Percentiles rank a stretch among this genome's conserved stretches.
phyloP scores from a whole-genome alignment of 805 yeast genomes.

The Hanseniaspora singularis region DNA sequence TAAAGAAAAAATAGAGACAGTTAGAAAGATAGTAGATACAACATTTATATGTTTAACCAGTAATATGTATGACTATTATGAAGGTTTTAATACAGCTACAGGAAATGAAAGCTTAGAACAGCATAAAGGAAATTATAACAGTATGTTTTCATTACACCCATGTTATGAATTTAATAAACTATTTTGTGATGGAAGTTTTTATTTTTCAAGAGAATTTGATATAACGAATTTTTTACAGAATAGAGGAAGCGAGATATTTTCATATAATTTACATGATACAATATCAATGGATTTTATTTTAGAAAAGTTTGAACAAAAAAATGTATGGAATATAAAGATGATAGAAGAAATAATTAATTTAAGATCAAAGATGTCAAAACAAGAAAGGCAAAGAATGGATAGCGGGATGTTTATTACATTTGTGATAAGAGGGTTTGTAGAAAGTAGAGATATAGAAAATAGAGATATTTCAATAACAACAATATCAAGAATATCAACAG shows the following conservation, averaged over 20 bases:
- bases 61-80: constrained; percentile 38
- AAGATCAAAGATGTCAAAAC: constrained; percentile 51
- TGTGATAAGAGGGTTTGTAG: constrained; percentile 84
- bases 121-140: too few relatives aligned
- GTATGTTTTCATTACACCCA: constrained; percentile 68
- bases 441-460: constrained; percentile 35
- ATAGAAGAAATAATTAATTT: constrained; percentile 65
- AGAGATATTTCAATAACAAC: constrained; percentile 43
- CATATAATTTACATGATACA: not conserved
- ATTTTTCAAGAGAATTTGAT: constrained; percentile 82
- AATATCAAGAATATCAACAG: constrained; percentile 81
- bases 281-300: constrained; percentile 30
- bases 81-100: too few relatives aligned
- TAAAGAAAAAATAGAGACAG: constrained; percentile 35
- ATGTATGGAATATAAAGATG: constrained; percentile 85
- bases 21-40: constrained; percentile 46
- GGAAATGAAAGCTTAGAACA: too few relatives aligned
- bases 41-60: constrained; percentile 54
- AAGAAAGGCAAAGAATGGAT: constrained; percentile 50
- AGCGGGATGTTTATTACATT: constrained; percentile 63
- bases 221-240: constrained; percentile 69
- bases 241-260: constrained; percentile 34
- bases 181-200: constrained; percentile 72
- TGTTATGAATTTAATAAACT: constrained; percentile 65
- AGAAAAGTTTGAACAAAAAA: constrained; percentile 54